Conservation (phyloP, 768 basidiomycete species). For the Pisolithus tinctorius region DNA sequence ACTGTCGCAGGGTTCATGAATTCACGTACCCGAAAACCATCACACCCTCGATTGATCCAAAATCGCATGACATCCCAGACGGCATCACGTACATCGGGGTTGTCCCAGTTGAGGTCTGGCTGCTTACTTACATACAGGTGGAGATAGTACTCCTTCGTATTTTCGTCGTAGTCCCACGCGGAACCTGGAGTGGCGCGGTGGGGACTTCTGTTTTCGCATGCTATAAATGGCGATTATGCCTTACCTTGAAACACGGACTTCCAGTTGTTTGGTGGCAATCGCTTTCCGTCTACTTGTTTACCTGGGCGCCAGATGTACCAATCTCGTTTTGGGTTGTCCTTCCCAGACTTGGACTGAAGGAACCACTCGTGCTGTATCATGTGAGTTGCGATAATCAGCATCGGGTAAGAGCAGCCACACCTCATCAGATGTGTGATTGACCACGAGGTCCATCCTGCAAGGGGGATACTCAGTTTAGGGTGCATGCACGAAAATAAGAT, state of each 20-base stretch:
- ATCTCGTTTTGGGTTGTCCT: slow-evolving; percentile 53
- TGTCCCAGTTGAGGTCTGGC: slow-evolving; percentile 77
- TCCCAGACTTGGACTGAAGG: slow-evolving; percentile 44
- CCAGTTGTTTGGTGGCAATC: slow-evolving; percentile 71
- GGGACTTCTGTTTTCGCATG: background rate
- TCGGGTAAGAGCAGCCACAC: slow-evolving; percentile 20
- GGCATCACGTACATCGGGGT: slow-evolving; percentile 49
- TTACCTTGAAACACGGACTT: slow-evolving; percentile 56
- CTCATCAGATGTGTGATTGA: slow-evolving; percentile 68
- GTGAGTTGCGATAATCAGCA: slow-evolving; percentile 3
- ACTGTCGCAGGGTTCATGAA: background rate
- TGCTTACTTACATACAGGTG: slow-evolving; percentile 62
- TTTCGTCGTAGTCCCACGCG: slow-evolving; percentile 64
- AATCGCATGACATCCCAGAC: slow-evolving; percentile 63
- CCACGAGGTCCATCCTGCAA: slow-evolving; percentile 68
- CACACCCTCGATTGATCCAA: slow-evolving; percentile 69
- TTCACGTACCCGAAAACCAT: slow-evolving; percentile 61
- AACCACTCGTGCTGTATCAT: slow-evolving; percentile 63
- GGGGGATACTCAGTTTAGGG: slow-evolving; percentile 3
- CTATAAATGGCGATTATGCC: slow-evolving; percentile 3
- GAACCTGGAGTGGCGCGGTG: slow-evolving; percentile 36
- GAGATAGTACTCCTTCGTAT: slow-evolving; percentile 64
- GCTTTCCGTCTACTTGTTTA: slow-evolving; percentile 44
- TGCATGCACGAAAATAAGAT: background rate
- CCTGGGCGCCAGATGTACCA: slow-evolving; percentile 76